phyloP scores from a whole-genome alignment of 306 rosid genomes.

The Pterocarpus santalinus region DNA sequence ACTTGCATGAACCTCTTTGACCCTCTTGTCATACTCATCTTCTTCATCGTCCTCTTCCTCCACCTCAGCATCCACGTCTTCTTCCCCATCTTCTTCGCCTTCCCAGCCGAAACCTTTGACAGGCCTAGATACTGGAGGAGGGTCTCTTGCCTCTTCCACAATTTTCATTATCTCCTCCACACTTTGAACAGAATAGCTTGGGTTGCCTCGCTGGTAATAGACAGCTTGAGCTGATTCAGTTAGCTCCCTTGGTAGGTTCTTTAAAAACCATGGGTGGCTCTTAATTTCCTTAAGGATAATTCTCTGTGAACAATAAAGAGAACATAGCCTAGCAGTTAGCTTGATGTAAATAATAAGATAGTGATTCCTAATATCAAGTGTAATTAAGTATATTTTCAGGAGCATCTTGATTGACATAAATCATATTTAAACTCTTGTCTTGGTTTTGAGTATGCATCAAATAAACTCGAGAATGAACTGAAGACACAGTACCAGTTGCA shows the following conservation, averaged over 20 bases:
- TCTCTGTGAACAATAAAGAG: constrained; percentile 60
- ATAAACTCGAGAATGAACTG: constrained; percentile 19
- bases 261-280: constrained; percentile 86
- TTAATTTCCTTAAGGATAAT: constrained; percentile 75
- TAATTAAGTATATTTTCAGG: constrained; percentile 21
- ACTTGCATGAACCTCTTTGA: constrained; percentile 83
- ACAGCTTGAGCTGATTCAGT: constrained; percentile 74
- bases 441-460: not conserved
- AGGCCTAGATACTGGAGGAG: constrained; percentile 68
- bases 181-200: constrained; percentile 72
- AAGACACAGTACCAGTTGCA: not conserved
- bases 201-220: constrained; percentile 75
- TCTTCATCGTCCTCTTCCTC: constrained; percentile 70
- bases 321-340: constrained; percentile 32
- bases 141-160: constrained; percentile 84
- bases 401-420: constrained; percentile 23
- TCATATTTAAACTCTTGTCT: not conserved
- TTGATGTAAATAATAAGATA: constrained; percentile 13
- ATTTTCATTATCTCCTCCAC: constrained; percentile 86
- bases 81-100: constrained; percentile 60
- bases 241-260: constrained; percentile 90
- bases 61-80: constrained; percentile 44
- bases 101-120: constrained; percentile 81
- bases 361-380: constrained; percentile 35
- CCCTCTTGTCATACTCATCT: constrained; percentile 86